These are phyloP conservation scores for Crepidotus variabilis DNA, from an alignment of 768 basidiomycete species.

Conservation along the genomic window DNA sequence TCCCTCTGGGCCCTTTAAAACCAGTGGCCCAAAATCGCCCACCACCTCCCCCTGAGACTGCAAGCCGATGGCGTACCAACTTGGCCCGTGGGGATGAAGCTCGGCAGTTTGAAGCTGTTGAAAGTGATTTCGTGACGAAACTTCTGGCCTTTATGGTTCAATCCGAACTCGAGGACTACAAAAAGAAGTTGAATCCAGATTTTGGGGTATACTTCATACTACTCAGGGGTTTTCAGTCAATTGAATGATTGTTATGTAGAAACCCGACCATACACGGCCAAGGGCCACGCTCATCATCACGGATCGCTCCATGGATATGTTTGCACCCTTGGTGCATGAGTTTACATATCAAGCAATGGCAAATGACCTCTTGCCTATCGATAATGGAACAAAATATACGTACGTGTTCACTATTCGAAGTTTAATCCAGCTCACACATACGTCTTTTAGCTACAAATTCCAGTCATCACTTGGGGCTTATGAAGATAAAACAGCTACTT, in stretches of 20 bases:
- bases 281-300: slow-evolving; percentile 86
- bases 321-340: slow-evolving; percentile 90
- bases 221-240: neutral
- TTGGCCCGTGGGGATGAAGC: slow-evolving; percentile 71
- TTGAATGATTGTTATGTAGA: slow-evolving; percentile 31
- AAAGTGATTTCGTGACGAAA: slow-evolving; percentile 76
- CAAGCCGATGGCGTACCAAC: slow-evolving; percentile 75
- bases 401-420: slow-evolving; percentile 43
- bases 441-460: slow-evolving; percentile 75
- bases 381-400: slow-evolving; percentile 85
- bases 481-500: slow-evolving; percentile 83
- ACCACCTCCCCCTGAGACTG: slow-evolving; percentile 60
- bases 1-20: slow-evolving; percentile 81
- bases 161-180: slow-evolving; percentile 79
- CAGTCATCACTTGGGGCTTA: slow-evolving; percentile 80
- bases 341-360: slow-evolving; percentile 99
- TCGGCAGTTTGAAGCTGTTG: slow-evolving; percentile 64
- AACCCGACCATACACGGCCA: slow-evolving; percentile 58
- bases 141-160: slow-evolving; percentile 86
- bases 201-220: slow-evolving; percentile 65
- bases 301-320: slow-evolving; percentile 93
- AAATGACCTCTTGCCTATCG: slow-evolving; percentile 87
- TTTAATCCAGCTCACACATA: no score
- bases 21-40: slow-evolving; percentile 61
- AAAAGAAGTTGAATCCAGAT: slow-evolving; percentile 77